Base-by-base conservation (phyloP, 73 alveolate genomes). In the Diophrys sp. region DNA sequence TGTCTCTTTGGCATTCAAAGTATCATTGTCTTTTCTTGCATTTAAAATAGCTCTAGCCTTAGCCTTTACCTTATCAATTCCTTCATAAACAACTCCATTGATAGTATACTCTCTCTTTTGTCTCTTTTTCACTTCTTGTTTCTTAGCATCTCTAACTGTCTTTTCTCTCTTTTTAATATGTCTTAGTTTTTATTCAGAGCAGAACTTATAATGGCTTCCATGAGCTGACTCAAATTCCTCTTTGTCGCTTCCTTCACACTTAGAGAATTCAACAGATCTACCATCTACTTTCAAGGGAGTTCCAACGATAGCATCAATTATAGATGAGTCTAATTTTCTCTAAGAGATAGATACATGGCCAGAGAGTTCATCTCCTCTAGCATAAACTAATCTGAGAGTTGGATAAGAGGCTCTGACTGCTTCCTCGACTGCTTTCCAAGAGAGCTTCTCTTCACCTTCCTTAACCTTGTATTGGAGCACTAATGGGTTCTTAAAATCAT, bases 191-290 rank as follows among this genome's bases (percentile, higher is more conserved):
- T 86, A 82, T 70, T 66, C 53, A 32, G 74, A 84, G 84, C 95
- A 80, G 81, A 74, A 74, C 57, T 96, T 95, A 71, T 87, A 95
- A 80, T 96, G 98, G 56, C 93, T 81, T 71, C 98, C 98, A 78
- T 96, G 97, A 85, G 87, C 94, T 31, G 90, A 82, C 97, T 94
- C 88, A 79, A 96, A 96, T 71, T 95, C 91, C 68, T 85, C 80
- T 71, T 95, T 78, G 54, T 91, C 97, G 72, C 93, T 93, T 27
- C 97, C 98, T 67, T 85, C 91, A 57, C 96, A 79, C 71, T 89
- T 88, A 27, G 70, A 80, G 31, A 96, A 87, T 14, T 70, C 71
- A 62, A 84, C 90, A 76, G 85, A 56, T 56, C 83, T 78, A 44
- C 85, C 96, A 57, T 93, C 92, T 2, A 95, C 70, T 68, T 90